Percentiles rank a stretch among this genome's conserved stretches.
Conservation (phyloP, 805 yeast species). For the Barnettozyma vustinii region DNA sequence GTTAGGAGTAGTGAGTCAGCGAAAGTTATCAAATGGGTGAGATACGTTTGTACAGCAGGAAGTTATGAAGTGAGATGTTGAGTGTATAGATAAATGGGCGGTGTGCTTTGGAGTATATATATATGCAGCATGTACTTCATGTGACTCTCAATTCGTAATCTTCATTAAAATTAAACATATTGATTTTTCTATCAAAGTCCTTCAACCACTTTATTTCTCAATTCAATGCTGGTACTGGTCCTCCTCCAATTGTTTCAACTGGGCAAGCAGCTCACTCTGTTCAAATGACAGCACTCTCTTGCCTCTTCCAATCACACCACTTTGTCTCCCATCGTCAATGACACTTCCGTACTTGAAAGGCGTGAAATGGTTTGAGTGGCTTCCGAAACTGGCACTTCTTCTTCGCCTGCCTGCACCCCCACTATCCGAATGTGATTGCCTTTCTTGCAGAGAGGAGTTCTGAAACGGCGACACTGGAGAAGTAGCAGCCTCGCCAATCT, state of each 20-base stretch:
- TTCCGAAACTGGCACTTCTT: constrained; percentile 1
- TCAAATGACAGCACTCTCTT: constrained; percentile 44
- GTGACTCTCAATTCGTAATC: neutral
- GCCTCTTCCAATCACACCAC: constrained; percentile 6
- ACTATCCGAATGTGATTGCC: neutral
- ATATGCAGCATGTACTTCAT: too few species aligned
- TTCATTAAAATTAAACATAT: neutral
- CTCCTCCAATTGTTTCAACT: constrained; percentile 29
- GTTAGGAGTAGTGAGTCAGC: constrained; percentile 54
- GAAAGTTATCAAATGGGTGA: constrained; percentile 81
- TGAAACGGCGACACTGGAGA: constrained; percentile 7
- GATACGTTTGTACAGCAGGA: constrained; percentile 71
- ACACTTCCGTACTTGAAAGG: constrained; percentile 17
- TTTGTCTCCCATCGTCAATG: constrained; percentile 6
- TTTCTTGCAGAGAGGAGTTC: neutral
- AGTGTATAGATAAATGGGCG: neutral
- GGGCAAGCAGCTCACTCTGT: constrained; percentile 44
- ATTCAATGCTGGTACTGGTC: neutral
- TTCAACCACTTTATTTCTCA: neutral
- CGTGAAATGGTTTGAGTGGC: constrained; percentile 1
- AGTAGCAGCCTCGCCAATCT: constrained; percentile 16
- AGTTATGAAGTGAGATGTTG: constrained; percentile 74
- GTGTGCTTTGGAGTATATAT: too few species aligned
- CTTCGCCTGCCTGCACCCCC: neutral
- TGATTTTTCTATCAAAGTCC: neutral